A percentile compares a stretch with the other conserved stretches of the same genome.
Evolutionary conservation across 2,329 filamentous ascomycete species (phyloP).

Genomic region (Gnomoniopsis sp.): DNA sequence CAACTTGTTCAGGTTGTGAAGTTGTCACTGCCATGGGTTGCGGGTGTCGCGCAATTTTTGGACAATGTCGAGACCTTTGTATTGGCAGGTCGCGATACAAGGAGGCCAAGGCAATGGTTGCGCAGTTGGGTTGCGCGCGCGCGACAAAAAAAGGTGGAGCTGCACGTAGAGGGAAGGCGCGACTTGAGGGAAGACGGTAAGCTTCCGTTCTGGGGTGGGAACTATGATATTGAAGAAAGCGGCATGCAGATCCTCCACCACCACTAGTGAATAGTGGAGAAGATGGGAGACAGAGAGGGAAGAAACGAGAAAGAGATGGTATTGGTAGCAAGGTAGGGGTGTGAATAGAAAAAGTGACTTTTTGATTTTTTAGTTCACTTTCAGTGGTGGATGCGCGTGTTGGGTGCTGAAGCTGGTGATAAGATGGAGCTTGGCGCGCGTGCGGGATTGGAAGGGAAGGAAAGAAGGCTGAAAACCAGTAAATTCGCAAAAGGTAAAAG

Average conservation of each 20-base stretch:
- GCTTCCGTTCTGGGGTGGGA: constrained; percentile 17
- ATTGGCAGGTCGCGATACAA: constrained; percentile 31
- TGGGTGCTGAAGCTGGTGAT: constrained; percentile 21
- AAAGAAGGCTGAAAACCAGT: constrained; percentile 28
- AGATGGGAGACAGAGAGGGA: background rate
- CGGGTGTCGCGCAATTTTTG: constrained; percentile 20
- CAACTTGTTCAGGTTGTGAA: constrained; percentile 41
- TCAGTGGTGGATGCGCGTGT: constrained; percentile 5
- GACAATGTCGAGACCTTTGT: constrained; percentile 20
- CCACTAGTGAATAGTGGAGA: background rate
- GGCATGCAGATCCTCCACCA: background rate
- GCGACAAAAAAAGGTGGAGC: constrained; percentile 6
- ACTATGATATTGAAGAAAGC: background rate
- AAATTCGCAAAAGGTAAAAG: constrained; percentile 18
- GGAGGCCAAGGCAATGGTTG: background rate
- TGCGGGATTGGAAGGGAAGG: constrained; percentile 18
- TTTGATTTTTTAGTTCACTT: background rate
- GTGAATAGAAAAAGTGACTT: background rate
- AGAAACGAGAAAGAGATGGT: constrained; percentile 12
- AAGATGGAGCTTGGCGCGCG: constrained; percentile 21
- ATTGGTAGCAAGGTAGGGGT: constrained; percentile 1
- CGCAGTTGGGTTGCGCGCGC: constrained; percentile 2
- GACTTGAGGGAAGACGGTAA: background rate
- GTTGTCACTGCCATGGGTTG: constrained; percentile 52
- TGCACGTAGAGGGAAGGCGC: background rate